Conservation (phyloP, 768 basidiomycete species). For the Gelatoporia subvermispora region DNA sequence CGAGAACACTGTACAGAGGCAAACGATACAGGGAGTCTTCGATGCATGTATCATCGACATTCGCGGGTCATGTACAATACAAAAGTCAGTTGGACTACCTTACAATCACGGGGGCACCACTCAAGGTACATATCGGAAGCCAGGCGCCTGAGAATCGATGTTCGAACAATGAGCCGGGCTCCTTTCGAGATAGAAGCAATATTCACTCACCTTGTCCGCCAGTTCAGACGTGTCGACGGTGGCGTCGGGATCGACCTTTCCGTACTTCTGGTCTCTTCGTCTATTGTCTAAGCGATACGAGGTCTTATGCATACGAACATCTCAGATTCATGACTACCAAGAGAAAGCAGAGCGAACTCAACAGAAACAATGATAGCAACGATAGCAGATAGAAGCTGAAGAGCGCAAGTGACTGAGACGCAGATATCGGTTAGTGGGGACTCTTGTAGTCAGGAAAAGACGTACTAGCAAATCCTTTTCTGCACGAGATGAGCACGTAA, state of each 20-base stretch:
- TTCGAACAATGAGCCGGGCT: neutral
- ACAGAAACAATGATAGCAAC: conserved; percentile 51
- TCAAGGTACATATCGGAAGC: conserved; percentile 52
- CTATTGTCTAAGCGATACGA: conserved; percentile 63
- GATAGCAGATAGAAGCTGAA: conserved; percentile 51
- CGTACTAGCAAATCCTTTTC: conserved; percentile 56
- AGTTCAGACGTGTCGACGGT: conserved; percentile 59
- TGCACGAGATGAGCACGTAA: conserved; percentile 15
- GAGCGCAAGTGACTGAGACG: conserved; percentile 40
- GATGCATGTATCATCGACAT: no score
- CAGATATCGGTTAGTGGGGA: conserved; percentile 4
- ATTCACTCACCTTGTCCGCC: conserved; percentile 53
- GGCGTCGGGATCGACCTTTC: conserved; percentile 40
- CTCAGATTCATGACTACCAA: neutral
- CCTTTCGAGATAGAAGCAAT: neutral
- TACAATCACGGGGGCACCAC: neutral
- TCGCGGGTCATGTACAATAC: neutral
- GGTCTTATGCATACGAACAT: conserved; percentile 30
- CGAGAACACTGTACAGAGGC: no score
- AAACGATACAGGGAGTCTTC: no score
- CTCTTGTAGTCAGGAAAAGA: conserved; percentile 1
- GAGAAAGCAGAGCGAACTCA: conserved; percentile 8
- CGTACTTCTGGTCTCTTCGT: conserved; percentile 47
- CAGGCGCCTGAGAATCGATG: conserved; percentile 40
- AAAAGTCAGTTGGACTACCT: neutral